Base-by-base conservation (phyloP, 495 filamentous ascomycete genomes). In the Usnea hakonensis region DNA sequence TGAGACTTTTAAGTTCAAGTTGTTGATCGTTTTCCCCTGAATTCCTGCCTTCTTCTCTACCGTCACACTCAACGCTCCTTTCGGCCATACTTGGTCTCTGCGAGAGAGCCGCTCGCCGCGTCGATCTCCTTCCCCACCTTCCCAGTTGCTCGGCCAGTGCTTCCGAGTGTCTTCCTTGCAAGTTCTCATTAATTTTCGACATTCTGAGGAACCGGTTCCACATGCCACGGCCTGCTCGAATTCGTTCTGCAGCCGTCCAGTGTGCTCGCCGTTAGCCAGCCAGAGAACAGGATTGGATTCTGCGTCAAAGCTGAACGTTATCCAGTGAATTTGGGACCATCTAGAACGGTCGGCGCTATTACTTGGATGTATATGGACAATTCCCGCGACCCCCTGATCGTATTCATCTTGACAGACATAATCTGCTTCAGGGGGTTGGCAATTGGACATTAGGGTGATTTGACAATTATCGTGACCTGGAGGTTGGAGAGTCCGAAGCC, bases 281-380 rank as follows among this genome's bases (percentile, higher is more conserved):
- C 44, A 48, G 1, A 48, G 44, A 48, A 48, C 14, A 21, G 44
- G 44, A 11, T 48, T 48, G 44, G 26, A 48, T 1, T 21, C 5
- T 1, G 1, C 14, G 44, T 48, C 44, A n/a, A 48, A 48, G 44
- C 44, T 26, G 17, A 48, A 48, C 26, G n/a, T 6, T 8, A 48
- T 48, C 44, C 44, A 48, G 44, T 48, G 44, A 48, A 48, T 26
- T 21, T 48, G 44, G n/a, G 44, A 48, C 44, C 44, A 48, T 48
- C 10, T 26, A 17, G 44, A 48, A 26, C 44, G 26, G n/a, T 48
- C 4, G n/a, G 44, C 26, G 44, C n/a, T n/a, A 48, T 1, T 48
- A 5, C 14, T 48, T 10, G 44, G 26, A 19, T 26, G n/a, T 26
- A 48, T 48, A 21, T 48, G 44, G 13, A 48, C 44, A 19, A 48